Conservation (phyloP, 2,329 filamentous ascomycete species). For the Aspergillus tubingensis region DNA sequence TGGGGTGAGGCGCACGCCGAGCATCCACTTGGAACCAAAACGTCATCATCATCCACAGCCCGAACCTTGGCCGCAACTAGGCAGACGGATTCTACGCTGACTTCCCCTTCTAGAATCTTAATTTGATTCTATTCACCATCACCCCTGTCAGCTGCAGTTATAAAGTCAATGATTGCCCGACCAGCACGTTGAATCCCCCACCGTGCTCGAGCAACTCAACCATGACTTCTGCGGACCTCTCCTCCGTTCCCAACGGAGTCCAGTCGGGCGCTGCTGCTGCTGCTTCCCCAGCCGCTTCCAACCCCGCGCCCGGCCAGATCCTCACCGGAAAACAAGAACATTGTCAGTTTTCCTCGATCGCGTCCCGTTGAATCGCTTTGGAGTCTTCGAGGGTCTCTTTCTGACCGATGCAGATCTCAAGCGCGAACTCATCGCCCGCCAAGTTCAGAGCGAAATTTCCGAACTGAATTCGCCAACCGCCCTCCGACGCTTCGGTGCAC, state of each 20-base stretch:
- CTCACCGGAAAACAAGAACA: conserved; percentile 98
- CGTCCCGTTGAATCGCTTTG: background rate
- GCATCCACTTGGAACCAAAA: conserved; percentile 12
- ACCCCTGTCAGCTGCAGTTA: background rate
- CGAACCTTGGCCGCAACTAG: conserved; percentile 21
- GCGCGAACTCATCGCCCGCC: conserved; percentile 85
- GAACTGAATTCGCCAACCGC: conserved; percentile 95
- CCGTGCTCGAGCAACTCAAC: conserved; percentile 7
- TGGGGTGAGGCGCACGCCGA: conserved; percentile 4
- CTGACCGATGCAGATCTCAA: conserved; percentile 71
- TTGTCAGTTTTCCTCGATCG: conserved; percentile 59
- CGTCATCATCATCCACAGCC: conserved; percentile 24
- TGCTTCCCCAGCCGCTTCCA: conserved; percentile 14
- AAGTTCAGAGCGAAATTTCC: conserved; percentile 85
- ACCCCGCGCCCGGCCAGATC: conserved; percentile 58
- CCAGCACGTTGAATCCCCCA: background rate
- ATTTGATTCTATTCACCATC: background rate
- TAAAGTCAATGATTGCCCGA: conserved; percentile 12
- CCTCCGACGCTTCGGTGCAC: conserved; percentile 89
- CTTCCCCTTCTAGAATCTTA: background rate
- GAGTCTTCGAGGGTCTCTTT: background rate
- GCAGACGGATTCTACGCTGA: conserved; percentile 33
- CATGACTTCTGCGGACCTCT: conserved; percentile 1
- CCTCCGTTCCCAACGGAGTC: conserved; percentile 9
- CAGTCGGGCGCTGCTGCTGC: conserved; percentile 9